Evolutionary conservation across 805 yeast species (phyloP).

Genomic region (Tanozyma kutaoensis): DNA sequence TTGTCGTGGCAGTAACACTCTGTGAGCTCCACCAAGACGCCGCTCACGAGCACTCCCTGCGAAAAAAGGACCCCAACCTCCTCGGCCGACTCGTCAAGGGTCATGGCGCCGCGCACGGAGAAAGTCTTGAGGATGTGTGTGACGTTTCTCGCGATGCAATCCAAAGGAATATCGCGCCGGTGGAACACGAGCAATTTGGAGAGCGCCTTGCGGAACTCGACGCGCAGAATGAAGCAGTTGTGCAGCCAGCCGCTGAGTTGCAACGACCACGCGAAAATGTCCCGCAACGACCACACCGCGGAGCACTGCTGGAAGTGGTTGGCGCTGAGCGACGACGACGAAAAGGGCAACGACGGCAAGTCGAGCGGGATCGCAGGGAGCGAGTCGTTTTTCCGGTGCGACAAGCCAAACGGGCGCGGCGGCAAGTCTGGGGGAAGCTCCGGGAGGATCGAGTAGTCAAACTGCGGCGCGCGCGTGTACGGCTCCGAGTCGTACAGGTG

Average conservation of each 20-base stretch:
- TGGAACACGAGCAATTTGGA: constrained; percentile 37
- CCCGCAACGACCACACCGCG: constrained; percentile 32
- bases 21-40: constrained; percentile 31
- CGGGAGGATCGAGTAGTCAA: constrained; percentile 22
- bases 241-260: constrained; percentile 40
- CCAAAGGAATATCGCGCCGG: constrained; percentile 34
- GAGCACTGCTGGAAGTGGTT: constrained; percentile 36
- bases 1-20: constrained; percentile 27
- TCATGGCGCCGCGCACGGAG: constrained; percentile 26
- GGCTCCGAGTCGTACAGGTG: too few species aligned
- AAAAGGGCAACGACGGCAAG: constrained; percentile 44
- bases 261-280: constrained; percentile 42
- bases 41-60: too few species aligned
- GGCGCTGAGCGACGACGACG: constrained; percentile 32
- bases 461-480: constrained; percentile 11
- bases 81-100: constrained; percentile 3
- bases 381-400: constrained; percentile 6
- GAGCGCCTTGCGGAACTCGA: constrained; percentile 41
- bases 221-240: constrained; percentile 32
- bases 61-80: background rate
- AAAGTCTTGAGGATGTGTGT: constrained; percentile 33
- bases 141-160: constrained; percentile 36
- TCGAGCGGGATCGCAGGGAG: constrained; percentile 33
- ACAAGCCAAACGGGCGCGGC: background rate
- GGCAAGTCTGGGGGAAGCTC: constrained; percentile 13